phyloP scores from a whole-genome alignment of 2,329 filamentous ascomycete species.

The Fusarium haematococcum region DNA sequence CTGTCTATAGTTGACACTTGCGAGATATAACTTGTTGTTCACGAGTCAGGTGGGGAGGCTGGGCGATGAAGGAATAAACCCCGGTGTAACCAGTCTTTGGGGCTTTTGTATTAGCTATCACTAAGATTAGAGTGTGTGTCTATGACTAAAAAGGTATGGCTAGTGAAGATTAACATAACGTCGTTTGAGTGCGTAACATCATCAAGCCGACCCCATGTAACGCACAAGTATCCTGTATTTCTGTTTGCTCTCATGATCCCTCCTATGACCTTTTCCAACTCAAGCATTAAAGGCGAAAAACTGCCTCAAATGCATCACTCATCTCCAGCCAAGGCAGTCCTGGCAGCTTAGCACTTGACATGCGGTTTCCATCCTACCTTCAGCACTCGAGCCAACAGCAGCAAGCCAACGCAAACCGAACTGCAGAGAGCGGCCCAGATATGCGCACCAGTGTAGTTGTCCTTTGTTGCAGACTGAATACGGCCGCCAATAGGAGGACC shows the following conservation, averaged over 20 bases:
- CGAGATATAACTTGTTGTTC: neutral
- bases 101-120: neutral
- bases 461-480: conserved; percentile 36
- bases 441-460: conserved; percentile 45
- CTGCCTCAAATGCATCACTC: neutral
- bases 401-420: conserved; percentile 40
- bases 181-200: neutral
- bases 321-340: neutral
- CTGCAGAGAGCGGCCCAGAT: conserved; percentile 50
- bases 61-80: neutral
- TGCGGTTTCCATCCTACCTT: conserved; percentile 37
- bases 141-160: neutral
- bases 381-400: conserved; percentile 23
- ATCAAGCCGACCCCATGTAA: neutral
- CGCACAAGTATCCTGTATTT: neutral
- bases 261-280: neutral
- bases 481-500: conserved; percentile 55
- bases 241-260: neutral
- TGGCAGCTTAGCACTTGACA: conserved; percentile 27
- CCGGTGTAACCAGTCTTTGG: neutral
- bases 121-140: neutral
- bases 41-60: neutral
- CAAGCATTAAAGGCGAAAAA: neutral
- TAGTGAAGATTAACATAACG: neutral
- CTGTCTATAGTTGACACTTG: neutral